These are phyloP conservation scores for Lentinula guzmanii DNA, from an alignment of 768 basidiomycete genomes.

Conservation along the genomic window DNA sequence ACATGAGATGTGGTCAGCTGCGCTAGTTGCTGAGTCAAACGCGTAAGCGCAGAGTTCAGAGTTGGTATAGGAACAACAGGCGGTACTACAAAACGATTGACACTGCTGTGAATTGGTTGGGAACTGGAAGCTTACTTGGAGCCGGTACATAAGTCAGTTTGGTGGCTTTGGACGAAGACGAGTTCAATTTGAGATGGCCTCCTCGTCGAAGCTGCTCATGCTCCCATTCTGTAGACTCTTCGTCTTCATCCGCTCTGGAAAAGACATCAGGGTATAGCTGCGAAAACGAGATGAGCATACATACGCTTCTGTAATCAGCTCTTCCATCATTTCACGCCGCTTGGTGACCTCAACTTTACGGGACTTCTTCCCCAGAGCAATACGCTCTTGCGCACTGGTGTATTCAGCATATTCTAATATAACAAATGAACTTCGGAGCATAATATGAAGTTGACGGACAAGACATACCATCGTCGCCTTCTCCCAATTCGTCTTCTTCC, in stretches of 20 bases:
- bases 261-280: constrained; percentile 3
- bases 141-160: constrained; percentile 67
- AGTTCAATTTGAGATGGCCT: constrained; percentile 43
- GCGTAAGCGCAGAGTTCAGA: constrained; percentile 53
- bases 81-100: constrained; percentile 47
- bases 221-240: constrained; percentile 84
- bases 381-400: constrained; percentile 81
- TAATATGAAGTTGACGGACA: background rate
- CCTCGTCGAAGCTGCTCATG: constrained; percentile 76
- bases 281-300: constrained; percentile 18
- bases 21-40: constrained; percentile 54
- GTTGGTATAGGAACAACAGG: constrained; percentile 55
- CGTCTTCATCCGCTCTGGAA: constrained; percentile 70
- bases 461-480: constrained; percentile 76
- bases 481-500: constrained; percentile 85
- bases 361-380: constrained; percentile 80
- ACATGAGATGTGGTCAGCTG: constrained; percentile 66
- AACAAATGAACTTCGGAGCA: background rate
- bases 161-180: constrained; percentile 19
- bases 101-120: background rate
- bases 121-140: constrained; percentile 44
- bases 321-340: constrained; percentile 64
- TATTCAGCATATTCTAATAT: constrained; percentile 75
- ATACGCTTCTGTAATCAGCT: constrained; percentile 79
- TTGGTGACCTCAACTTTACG: constrained; percentile 65